Conservation (phyloP, 176 grass and related monocot species). For the Rhynchospora pubera region DNA sequence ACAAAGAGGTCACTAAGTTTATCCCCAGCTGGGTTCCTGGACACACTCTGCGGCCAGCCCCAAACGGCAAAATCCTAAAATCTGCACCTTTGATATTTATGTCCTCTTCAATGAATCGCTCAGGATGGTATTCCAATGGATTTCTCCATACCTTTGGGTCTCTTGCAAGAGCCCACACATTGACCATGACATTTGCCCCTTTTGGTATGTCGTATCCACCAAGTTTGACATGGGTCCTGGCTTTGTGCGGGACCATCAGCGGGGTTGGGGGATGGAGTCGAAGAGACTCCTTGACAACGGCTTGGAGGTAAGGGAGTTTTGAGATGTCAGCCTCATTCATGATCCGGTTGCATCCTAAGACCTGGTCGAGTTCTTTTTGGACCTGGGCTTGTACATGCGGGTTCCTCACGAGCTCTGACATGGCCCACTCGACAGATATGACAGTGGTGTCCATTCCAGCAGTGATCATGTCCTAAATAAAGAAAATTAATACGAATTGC, state of each 20-base stretch:
- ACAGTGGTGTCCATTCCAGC: slow-evolving; percentile 66
- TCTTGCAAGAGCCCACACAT: slow-evolving; percentile 48
- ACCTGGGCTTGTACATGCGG: slow-evolving; percentile 36
- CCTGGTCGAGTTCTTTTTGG: slow-evolving; percentile 51
- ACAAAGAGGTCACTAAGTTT: slow-evolving; percentile 43
- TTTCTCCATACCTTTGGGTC: slow-evolving; percentile 39
- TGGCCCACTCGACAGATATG: slow-evolving; percentile 60
- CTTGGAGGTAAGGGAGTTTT: slow-evolving; percentile 53
- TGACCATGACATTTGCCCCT: slow-evolving; percentile 41
- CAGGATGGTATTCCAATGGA: slow-evolving; percentile 43
- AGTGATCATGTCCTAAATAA: slow-evolving; percentile 54
- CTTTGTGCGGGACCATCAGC: slow-evolving; percentile 52
- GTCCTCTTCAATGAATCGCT: slow-evolving; percentile 37
- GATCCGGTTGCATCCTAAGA: slow-evolving; percentile 28
- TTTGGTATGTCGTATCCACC: slow-evolving; percentile 50
- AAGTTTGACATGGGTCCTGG: slow-evolving; percentile 33
- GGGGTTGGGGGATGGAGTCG: slow-evolving; percentile 54
- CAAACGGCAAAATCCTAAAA: slow-evolving; percentile 51
- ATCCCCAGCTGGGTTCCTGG: slow-evolving; percentile 62
- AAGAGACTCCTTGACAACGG: slow-evolving; percentile 49
- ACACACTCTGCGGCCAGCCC: slow-evolving; percentile 46
- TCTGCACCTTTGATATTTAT: slow-evolving; percentile 62
- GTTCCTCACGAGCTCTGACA: slow-evolving; percentile 44
- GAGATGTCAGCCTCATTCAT: slow-evolving; percentile 38
- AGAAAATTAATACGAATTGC: not conserved